Conservation (phyloP, 192 early-diverging fungal species). For the Entomortierella lignicola region DNA sequence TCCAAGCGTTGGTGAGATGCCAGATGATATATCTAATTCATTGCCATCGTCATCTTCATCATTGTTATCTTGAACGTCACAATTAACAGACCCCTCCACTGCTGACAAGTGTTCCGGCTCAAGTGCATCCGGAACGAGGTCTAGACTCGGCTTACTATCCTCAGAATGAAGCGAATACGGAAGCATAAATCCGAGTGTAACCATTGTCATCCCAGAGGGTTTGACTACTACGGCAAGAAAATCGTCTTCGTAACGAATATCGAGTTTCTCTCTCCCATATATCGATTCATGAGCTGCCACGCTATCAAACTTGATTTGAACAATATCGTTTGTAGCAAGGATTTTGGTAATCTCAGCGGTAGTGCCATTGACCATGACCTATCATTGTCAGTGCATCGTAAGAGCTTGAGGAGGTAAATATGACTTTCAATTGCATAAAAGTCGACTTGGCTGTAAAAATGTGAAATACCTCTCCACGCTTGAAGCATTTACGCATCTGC, state of each 20-base stretch:
- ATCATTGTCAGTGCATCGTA: background rate
- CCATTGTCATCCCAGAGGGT: slow-evolving; percentile 63
- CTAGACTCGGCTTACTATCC: slow-evolving; percentile 10
- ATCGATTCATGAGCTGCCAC: slow-evolving; percentile 54
- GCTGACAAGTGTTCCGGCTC: slow-evolving; percentile 20
- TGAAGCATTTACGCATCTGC: slow-evolving; percentile 47
- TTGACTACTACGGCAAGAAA: slow-evolving; percentile 68
- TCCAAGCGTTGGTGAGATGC: slow-evolving; percentile 36
- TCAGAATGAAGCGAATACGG: slow-evolving; percentile 31
- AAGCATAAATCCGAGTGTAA: slow-evolving; percentile 38
- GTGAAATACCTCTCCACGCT: slow-evolving; percentile 41
- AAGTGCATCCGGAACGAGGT: background rate
- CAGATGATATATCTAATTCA: slow-evolving; percentile 41
- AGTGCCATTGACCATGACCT: slow-evolving; percentile 68
- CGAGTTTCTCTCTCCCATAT: slow-evolving; percentile 58
- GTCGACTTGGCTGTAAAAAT: background rate
- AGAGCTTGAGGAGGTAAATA: too few relatives aligned
- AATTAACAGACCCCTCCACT: slow-evolving; percentile 4
- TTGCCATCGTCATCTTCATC: slow-evolving; percentile 6
- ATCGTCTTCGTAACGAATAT: slow-evolving; percentile 63
- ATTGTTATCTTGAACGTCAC: background rate
- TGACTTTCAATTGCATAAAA: too few relatives aligned
- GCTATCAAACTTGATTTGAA: slow-evolving; percentile 60
- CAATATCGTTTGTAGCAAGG: slow-evolving; percentile 57
- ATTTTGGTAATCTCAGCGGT: slow-evolving; percentile 61